phyloP scores from a whole-genome alignment of 148 eudicot genomes.

The Nepenthes gracilis region DNA sequence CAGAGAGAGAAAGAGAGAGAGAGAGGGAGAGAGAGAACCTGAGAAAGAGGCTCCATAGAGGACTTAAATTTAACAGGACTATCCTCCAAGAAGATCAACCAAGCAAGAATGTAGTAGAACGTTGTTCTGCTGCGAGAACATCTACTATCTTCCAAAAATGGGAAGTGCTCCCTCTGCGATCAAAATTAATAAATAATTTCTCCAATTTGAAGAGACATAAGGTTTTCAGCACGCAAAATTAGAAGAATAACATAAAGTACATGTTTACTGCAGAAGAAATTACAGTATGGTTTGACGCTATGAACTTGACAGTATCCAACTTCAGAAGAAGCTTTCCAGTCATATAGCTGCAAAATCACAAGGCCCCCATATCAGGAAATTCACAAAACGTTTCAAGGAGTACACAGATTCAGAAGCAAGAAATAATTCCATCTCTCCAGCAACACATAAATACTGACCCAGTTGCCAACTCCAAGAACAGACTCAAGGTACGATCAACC shows the following conservation, averaged over 20 bases:
- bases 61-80: conserved; percentile 64
- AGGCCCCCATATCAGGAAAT: not conserved
- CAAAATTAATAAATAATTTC: conserved; percentile 4
- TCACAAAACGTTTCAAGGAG: not conserved
- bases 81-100: conserved; percentile 82
- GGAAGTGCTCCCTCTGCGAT: conserved; percentile 72
- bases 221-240: not conserved
- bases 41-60: conserved; percentile 75
- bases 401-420: not conserved
- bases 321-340: conserved; percentile 85
- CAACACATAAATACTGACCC: conserved; percentile 44
- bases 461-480: conserved; percentile 82
- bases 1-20: not conserved
- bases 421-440: not conserved
- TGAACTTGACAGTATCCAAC: conserved; percentile 79
- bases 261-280: conserved; percentile 6
- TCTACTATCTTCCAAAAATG: conserved; percentile 62
- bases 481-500: conserved; percentile 67
- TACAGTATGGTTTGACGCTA: conserved; percentile 76
- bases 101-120: conserved; percentile 73
- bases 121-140: conserved; percentile 90
- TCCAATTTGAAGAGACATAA: conserved; percentile 5
- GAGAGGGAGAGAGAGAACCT: conserved; percentile 22
- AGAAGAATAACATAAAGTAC: conserved; percentile 4
- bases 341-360: conserved; percentile 58